These are phyloP conservation scores for Colletotrichum tamarilloi DNA, from an alignment of 2,329 filamentous ascomycete species.

Conservation along the genomic window DNA sequence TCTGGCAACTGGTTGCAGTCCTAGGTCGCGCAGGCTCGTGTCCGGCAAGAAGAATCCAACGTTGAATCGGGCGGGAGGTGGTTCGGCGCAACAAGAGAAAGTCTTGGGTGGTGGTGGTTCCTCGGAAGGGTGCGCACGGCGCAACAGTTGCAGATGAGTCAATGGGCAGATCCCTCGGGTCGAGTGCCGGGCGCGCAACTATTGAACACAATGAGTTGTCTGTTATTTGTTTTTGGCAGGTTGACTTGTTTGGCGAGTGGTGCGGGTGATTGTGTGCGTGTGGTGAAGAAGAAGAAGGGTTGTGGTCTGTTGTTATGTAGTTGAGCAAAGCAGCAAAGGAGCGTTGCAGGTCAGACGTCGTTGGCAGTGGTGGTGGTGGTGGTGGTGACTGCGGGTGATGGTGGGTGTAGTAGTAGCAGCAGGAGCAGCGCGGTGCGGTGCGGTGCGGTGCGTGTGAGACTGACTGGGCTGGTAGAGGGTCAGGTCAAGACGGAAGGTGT, in stretches of 20 bases:
- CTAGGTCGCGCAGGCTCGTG: constrained; percentile 18
- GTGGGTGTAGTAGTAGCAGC: constrained; percentile 2
- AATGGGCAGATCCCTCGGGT: constrained; percentile 11
- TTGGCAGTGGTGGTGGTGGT: not conserved
- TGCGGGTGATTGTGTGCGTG: not conserved
- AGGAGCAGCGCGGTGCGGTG: not conserved
- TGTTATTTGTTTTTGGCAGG: not conserved
- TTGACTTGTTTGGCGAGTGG: not conserved
- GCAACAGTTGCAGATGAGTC: constrained; percentile 34
- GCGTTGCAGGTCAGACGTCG: constrained; percentile 11
- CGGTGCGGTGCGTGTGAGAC: constrained; percentile 19
- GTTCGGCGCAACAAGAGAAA: constrained; percentile 28
- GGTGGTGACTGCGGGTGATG: not conserved
- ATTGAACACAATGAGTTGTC: constrained; percentile 10
- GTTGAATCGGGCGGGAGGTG: constrained; percentile 22
- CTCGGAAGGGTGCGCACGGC: constrained; percentile 22
- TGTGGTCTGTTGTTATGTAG: constrained; percentile 16
- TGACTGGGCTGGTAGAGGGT: constrained; percentile 12
- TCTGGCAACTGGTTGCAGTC: constrained; percentile 23
- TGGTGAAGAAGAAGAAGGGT: not conserved
- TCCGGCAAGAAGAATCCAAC: constrained; percentile 21
- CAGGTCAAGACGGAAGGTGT: constrained; percentile 1
- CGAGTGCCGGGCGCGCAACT: not conserved
- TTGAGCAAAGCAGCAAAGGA: constrained; percentile 6
- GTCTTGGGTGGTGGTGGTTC: not conserved